Conservation (phyloP, 2,329 filamentous ascomycete genomes). For the Talaromyces islandicus region DNA sequence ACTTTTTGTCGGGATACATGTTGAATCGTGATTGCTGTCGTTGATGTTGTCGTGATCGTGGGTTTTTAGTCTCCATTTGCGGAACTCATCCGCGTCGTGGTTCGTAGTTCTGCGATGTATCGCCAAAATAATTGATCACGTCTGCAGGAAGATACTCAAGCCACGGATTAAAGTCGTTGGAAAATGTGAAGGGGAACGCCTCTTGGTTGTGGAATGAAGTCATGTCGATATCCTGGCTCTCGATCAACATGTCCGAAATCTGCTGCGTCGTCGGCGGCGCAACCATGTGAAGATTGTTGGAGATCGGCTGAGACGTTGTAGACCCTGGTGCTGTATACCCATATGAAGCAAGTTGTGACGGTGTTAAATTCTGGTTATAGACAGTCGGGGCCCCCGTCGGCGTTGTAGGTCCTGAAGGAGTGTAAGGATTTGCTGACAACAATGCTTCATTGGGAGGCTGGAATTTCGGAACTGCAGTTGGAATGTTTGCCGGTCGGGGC, state of each 20-base stretch:
- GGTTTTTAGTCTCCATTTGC: not conserved
- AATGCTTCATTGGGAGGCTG: not conserved
- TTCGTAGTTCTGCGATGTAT: conserved; percentile 19
- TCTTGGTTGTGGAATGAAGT: conserved; percentile 47
- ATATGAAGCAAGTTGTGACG: conserved; percentile 3
- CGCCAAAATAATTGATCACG: conserved; percentile 49
- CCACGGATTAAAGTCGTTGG: conserved; percentile 65
- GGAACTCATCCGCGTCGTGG: not conserved
- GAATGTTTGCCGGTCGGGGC: not conserved
- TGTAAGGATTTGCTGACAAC: not conserved
- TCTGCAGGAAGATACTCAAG: conserved; percentile 67
- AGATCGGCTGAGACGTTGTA: not conserved
- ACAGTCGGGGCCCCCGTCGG: not conserved
- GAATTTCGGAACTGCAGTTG: conserved; percentile 2
- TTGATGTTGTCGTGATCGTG: not conserved
- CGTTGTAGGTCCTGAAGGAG: not conserved
- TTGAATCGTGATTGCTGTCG: not conserved
- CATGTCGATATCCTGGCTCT: conserved; percentile 73
- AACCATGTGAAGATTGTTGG: not conserved
- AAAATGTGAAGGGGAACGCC: conserved; percentile 33
- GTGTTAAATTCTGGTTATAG: not conserved
- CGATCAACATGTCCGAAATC: conserved; percentile 56
- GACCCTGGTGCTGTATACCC: not conserved
- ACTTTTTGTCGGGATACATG: not conserved
- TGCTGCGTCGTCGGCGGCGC: conserved; percentile 12